phyloP scores from a whole-genome alignment of 1,139 yeast species.

The Magnusiomyces suaveolens region DNA sequence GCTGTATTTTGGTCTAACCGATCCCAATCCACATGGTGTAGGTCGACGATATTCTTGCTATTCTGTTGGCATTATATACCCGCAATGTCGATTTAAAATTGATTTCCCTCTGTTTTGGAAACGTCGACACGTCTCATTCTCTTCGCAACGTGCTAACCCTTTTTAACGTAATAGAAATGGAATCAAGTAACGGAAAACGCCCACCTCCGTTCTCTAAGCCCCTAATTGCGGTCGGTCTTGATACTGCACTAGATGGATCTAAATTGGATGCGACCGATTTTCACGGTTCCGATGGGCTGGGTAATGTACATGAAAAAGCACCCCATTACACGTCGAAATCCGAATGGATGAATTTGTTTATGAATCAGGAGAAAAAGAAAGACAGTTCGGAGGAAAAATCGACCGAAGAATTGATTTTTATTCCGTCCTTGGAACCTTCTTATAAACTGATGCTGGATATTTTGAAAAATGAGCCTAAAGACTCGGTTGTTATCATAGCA shows the following conservation, averaged over 20 bases:
- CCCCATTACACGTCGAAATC: constrained; percentile 32
- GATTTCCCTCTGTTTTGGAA: constrained; percentile 36
- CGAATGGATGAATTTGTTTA: constrained; percentile 26
- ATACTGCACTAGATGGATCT: constrained; percentile 28
- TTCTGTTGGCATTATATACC: constrained; percentile 31
- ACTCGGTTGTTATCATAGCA: constrained; percentile 34
- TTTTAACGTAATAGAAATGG: constrained; percentile 31
- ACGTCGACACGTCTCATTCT: constrained; percentile 32
- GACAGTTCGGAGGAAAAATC: neutral
- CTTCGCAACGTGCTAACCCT: constrained; percentile 32
- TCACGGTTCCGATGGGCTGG: constrained; percentile 37
- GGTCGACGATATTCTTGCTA: constrained; percentile 36
- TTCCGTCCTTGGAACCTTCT: constrained; percentile 27
- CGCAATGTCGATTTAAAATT: constrained; percentile 29
- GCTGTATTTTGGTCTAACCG: no score
- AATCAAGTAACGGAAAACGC: constrained; percentile 12
- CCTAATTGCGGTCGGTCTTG: constrained; percentile 30
- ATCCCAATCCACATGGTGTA: no score
- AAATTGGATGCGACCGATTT: constrained; percentile 34
- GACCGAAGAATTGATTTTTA: constrained; percentile 22
- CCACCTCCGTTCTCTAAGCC: constrained; percentile 19
- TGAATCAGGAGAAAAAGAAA: no score
- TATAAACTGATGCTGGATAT: constrained; percentile 32
- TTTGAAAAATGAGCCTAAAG: constrained; percentile 29
- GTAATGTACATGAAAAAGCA: constrained; percentile 31